Base-by-base conservation (phyloP, 2,329 filamentous ascomycete genomes). In the Ophiostoma sp. region DNA sequence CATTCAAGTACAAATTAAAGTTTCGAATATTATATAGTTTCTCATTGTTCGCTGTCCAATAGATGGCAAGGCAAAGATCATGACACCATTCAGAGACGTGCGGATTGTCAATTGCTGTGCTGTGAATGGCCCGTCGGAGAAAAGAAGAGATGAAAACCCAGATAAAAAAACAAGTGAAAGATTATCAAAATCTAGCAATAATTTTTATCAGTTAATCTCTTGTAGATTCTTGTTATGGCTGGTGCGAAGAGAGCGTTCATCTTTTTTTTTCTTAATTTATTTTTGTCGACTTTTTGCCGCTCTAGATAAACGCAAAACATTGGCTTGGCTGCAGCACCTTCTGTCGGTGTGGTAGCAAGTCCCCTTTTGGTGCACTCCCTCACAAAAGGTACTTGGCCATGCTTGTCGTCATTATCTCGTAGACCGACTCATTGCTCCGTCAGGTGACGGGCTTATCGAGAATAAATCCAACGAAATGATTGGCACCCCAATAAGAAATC, bases 31-130 rank as follows among this genome's bases (percentile, higher is more conserved):
- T 65, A 31, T 31, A 70, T 68, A 70, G 67, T 68, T 66, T 57
- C 3, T 4, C 65, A n/a, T 15, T 17, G 5, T 68, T 68, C 67
- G 48, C 70, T 67, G 64, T 67, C 70, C 70, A 71, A 71, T 71
- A 17, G 67, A 67, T 33, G 44, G 3, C 33, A 54, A 23, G 13
- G n/a, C 35, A 71, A 67, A 65, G 5, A 10, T 20, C 66, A 67
- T 69, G 70, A 71, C 70, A 69, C 70, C 54, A 68, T 48, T 20
- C 5, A 39, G 20, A 68, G 33, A n/a, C 57, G 11, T 15, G 15
- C 13, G 33, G 8, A 69, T 71, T 71, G 68, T 41, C 68, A 71
- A 71, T 71, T 68, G 36, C 65, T 27, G 54, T 36, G 17, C 52
- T 65, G 52, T 71, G 70, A 69, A 68, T 71, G 70, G 70, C n/a